phyloP scores from a whole-genome alignment of 345 rosid genomes.

The Eucalyptus cloeziana region DNA sequence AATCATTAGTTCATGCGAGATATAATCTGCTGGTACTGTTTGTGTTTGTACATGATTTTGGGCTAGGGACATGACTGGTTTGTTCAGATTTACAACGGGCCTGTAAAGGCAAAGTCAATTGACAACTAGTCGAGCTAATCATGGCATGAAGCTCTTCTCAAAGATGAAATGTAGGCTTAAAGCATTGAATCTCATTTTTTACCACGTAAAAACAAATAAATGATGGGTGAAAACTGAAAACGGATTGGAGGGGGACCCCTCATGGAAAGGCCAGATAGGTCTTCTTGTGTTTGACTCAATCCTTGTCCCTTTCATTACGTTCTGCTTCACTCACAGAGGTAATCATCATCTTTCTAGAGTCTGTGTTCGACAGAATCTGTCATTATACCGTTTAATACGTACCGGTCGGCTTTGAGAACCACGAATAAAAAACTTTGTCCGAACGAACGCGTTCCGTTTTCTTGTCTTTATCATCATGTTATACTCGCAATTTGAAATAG shows the following conservation, averaged over 20 bases:
- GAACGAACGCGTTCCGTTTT: not conserved
- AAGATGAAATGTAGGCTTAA: not conserved
- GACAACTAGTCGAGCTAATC: not conserved
- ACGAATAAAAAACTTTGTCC: not conserved
- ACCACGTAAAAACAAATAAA: accelerated
- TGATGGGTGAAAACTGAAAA: not conserved
- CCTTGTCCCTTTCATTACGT: not conserved
- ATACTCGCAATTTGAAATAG: not conserved
- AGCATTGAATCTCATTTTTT: not conserved
- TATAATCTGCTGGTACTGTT: not conserved
- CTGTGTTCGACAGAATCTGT: not conserved
- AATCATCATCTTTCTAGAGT: not conserved
- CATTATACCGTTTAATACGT: not conserved
- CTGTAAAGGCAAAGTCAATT: not conserved
- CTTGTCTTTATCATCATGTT: not conserved
- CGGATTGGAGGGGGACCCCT: not conserved
- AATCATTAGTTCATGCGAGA: no score
- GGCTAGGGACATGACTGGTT: not conserved
- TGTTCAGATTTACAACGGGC: not conserved
- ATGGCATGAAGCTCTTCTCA: not conserved
- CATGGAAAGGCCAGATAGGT: not conserved
- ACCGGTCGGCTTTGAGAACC: not conserved
- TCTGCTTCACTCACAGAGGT: no score
- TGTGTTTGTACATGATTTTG: not conserved
- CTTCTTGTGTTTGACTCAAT: not conserved